Evolutionary conservation across 2,329 filamentous ascomycete species (phyloP).

Genomic region (Paramyrothecium roridum): DNA sequence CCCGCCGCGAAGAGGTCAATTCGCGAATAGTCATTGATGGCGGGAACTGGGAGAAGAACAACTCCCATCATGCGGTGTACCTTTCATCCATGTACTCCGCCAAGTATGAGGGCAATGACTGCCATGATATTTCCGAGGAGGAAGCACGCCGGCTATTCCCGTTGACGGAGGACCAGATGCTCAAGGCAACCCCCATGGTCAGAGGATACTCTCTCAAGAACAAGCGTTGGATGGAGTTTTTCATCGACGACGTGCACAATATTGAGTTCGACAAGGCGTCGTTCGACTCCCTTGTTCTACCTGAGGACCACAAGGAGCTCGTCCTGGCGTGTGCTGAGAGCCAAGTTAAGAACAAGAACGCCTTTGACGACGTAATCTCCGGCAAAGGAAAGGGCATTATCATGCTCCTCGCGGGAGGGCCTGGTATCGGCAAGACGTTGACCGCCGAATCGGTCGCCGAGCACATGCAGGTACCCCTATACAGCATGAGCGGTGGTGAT

Average conservation of each 20-base stretch:
- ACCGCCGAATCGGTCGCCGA: slow-evolving; percentile 49
- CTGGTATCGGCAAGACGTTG: slow-evolving; percentile 48
- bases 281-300: slow-evolving; percentile 47
- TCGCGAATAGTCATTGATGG: slow-evolving; percentile 27
- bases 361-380: slow-evolving; percentile 49
- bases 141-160: slow-evolving; percentile 7
- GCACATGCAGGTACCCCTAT: slow-evolving; percentile 44
- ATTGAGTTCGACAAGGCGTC: slow-evolving; percentile 46
- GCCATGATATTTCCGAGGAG: slow-evolving; percentile 6
- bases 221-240: slow-evolving; percentile 48
- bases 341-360: slow-evolving; percentile 36
- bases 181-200: slow-evolving; percentile 36
- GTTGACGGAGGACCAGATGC: slow-evolving; percentile 29
- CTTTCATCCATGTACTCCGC: slow-evolving; percentile 6
- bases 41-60: slow-evolving; percentile 25
- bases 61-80: slow-evolving; percentile 19
- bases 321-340: slow-evolving; percentile 47
- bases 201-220: slow-evolving; percentile 47
- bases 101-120: slow-evolving; percentile 1
- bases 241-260: slow-evolving; percentile 38
- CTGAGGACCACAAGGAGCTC: slow-evolving; percentile 46
- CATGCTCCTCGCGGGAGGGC: slow-evolving; percentile 43
- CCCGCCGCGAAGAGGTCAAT: slow-evolving; percentile 21
- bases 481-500: slow-evolving; percentile 61
- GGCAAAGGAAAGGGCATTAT: slow-evolving; percentile 51